Evolutionary conservation across 768 basidiomycete genomes (phyloP), one percentile per base, ranked within the genome.

Genomic region (Suillus bovinus): DNA sequence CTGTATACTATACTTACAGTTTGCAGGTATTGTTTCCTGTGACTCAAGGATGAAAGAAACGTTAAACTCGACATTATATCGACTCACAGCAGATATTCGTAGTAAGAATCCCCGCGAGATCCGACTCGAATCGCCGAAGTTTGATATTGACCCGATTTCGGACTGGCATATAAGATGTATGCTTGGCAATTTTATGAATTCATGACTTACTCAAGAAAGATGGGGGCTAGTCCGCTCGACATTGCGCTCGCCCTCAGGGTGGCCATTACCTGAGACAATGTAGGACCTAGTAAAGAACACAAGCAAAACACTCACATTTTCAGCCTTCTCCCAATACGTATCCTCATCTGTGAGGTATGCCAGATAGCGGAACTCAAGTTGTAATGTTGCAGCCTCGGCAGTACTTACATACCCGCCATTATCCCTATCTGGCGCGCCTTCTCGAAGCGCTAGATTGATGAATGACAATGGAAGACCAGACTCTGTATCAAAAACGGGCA

Each of bases 341-440:
- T 87, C 84, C 54, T 96, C 85, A 13, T 84, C 91, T 0, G 92
- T 93, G 49, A 97, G 72, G 63, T 86, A 74, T 56, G 86, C 86
- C n/a, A 99, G 80, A 72, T 97, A 96, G 66, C 89, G 85, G 70
- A 98, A 87, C 74, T 97, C 96, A 22, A 99, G 84, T 74, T 97
- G 94, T 27, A 96, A 77, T 0, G 93, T 96, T 9, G 88, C 84
- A n/a, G 87, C 88, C 71, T 98, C 96, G 0, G 96, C 92, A 13
- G 92, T 88, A 67, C 88, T 89, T 54, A 90, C 84, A 16, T 90
- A 74, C 1, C 84, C 85, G 4, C 80, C 77, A 63, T 86, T 86
- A 61, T 87, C 86, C 0, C 49, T 63, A 62, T 91, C 86, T 0
- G 83, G 79, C 6, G 87, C 79, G 1, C 90, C 94, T 65, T 82